A percentile compares a stretch with the other conserved stretches of the same genome.
Evolutionary conservation across 139 green algal genomes (phyloP).

Genomic region (Coccomyxa sp.): DNA sequence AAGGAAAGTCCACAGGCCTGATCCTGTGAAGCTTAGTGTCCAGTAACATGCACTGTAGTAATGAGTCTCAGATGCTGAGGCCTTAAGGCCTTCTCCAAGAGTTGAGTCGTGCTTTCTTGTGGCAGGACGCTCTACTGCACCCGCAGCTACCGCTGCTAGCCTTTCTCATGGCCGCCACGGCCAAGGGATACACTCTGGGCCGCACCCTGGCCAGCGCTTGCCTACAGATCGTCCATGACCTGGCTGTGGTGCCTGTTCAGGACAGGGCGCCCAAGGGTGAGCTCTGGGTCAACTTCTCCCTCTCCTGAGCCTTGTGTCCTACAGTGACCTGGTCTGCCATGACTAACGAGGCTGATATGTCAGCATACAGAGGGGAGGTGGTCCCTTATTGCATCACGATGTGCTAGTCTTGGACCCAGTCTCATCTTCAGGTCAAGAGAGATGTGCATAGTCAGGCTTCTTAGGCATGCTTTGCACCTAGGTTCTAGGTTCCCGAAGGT

Average conservation of each 20-base stretch:
- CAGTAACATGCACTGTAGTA: too few relatives aligned
- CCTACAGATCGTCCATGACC: constrained; percentile 32
- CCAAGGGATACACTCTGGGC: constrained; percentile 28
- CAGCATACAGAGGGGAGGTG: too few relatives aligned
- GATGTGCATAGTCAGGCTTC: too few relatives aligned
- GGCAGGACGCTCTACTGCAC: constrained; percentile 44
- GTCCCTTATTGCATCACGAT: too few relatives aligned
- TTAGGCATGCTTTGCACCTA: too few relatives aligned
- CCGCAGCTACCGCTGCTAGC: constrained; percentile 44
- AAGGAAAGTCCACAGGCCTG: too few relatives aligned
- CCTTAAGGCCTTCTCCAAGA: not conserved
- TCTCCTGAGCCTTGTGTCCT: not conserved
- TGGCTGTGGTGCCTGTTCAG: constrained; percentile 29
- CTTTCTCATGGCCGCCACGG: constrained; percentile 50
- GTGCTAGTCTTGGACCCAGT: too few relatives aligned
- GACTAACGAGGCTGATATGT: too few relatives aligned
- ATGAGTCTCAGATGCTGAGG: not conserved
- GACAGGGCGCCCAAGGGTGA: constrained; percentile 25
- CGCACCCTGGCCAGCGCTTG: constrained; percentile 15
- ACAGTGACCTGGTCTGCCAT: constrained; percentile 1
- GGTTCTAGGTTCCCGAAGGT: too few relatives aligned
- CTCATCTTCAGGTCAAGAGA: too few relatives aligned
- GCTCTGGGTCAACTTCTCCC: not conserved
- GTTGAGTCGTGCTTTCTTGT: not conserved
- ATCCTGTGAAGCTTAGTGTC: too few relatives aligned